A percentile compares a stretch with the other conserved stretches of the same genome.
Conservation (phyloP, 257 asterid species). For the Solanum medicagineum region DNA sequence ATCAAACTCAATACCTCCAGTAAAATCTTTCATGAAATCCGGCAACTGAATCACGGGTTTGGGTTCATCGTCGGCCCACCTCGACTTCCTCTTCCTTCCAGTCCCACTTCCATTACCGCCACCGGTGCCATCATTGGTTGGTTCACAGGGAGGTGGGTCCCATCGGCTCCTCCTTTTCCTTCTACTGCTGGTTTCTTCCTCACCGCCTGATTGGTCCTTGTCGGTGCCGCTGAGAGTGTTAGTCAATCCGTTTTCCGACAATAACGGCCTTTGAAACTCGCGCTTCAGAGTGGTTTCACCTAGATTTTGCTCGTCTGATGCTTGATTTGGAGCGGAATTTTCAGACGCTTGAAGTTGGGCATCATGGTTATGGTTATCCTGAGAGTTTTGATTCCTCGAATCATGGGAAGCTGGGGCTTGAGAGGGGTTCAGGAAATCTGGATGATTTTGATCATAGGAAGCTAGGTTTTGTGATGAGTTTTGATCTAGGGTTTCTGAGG, state of each 20-base stretch:
- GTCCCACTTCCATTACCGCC: constrained; percentile 28
- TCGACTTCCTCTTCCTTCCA: constrained; percentile 76
- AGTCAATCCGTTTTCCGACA: constrained; percentile 55
- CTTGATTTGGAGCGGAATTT: background rate
- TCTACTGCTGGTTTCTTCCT: constrained; percentile 77
- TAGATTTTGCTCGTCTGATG: constrained; percentile 7
- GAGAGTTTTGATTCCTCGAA: background rate
- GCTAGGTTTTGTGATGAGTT: background rate
- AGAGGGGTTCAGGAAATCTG: constrained; percentile 9
- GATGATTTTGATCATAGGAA: constrained; percentile 6
- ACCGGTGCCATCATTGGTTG: constrained; percentile 24
- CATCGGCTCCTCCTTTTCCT: constrained; percentile 66
- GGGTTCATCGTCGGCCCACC: constrained; percentile 95
- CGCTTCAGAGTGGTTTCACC: constrained; percentile 14
- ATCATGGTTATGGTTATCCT: background rate
- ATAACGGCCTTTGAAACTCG: constrained; percentile 33
- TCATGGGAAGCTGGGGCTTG: constrained; percentile 34
- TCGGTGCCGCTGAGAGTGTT: constrained; percentile 69
- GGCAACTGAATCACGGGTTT: constrained; percentile 71
- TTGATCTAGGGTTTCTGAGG: constrained; percentile 18
- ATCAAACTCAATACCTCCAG: constrained; percentile 86
- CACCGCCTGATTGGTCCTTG: constrained; percentile 76
- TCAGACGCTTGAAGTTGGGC: background rate
- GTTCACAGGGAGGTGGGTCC: constrained; percentile 75
- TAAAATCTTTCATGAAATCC: constrained; percentile 69